Conservation (phyloP, 768 basidiomycete genomes). For the Auricularia auricula-judae region DNA sequence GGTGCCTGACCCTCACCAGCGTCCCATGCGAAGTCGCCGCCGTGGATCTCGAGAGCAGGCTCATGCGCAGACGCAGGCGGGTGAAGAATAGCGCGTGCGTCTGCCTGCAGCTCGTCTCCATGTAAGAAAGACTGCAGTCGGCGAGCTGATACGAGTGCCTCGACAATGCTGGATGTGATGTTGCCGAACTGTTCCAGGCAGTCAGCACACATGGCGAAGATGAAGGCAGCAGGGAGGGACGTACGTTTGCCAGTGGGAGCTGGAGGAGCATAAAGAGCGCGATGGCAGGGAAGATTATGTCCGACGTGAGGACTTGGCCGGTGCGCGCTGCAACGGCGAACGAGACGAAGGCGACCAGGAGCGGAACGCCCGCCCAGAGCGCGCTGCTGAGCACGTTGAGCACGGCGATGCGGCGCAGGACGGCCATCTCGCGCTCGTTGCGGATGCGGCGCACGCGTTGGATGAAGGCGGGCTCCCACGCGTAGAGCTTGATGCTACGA, state of each 20-base stretch:
- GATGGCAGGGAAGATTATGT: slow-evolving; percentile 91
- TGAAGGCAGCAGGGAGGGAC: slow-evolving; percentile 7
- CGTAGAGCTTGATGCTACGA: slow-evolving; percentile 75
- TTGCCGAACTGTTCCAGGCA: slow-evolving; percentile 40
- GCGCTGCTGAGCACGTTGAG: slow-evolving; percentile 50
- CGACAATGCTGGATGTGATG: slow-evolving; percentile 73
- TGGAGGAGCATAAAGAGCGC: slow-evolving; percentile 79
- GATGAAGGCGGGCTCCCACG: slow-evolving; percentile 90
- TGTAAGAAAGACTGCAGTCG: slow-evolving; percentile 67
- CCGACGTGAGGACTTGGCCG: slow-evolving; percentile 48
- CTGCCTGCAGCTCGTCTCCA: slow-evolving; percentile 69
- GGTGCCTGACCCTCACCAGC: slow-evolving; percentile 38
- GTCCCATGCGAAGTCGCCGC: slow-evolving; percentile 79
- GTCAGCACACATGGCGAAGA: neutral
- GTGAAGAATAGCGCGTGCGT: slow-evolving; percentile 49
- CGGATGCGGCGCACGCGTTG: slow-evolving; percentile 67
- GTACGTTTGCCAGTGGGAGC: slow-evolving; percentile 77
- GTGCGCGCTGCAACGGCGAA: slow-evolving; percentile 55
- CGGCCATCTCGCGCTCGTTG: slow-evolving; percentile 70
- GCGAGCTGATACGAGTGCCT: slow-evolving; percentile 72
- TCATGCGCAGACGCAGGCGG: neutral
- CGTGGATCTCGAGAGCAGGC: slow-evolving; percentile 54
- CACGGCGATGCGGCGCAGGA: slow-evolving; percentile 76
- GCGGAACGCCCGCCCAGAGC: slow-evolving; percentile 59
- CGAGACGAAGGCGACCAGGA: slow-evolving; percentile 74